phyloP scores from a whole-genome alignment of 2,329 filamentous ascomycete genomes.

The Fusarium tjaetaba region DNA sequence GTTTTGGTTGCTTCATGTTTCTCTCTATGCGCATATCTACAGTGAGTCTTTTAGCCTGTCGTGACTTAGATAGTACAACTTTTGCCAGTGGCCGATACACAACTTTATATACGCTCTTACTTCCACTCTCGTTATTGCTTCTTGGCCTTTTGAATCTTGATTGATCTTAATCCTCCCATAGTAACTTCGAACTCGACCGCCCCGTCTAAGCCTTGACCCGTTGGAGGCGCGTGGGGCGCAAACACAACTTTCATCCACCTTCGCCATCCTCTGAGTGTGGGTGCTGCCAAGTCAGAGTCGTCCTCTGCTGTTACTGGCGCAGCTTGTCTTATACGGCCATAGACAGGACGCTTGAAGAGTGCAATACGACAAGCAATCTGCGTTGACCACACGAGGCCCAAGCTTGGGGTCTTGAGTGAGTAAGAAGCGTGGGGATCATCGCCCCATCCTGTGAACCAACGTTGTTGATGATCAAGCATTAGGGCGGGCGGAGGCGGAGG shows the following conservation, averaged over 20 bases:
- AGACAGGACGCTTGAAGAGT: conserved; percentile 75
- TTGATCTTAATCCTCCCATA: conserved; percentile 66
- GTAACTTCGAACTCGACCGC: conserved; percentile 80
- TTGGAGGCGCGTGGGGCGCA: conserved; percentile 75
- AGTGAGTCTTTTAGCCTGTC: not conserved
- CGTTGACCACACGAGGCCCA: conserved; percentile 91
- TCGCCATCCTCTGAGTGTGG: conserved; percentile 69
- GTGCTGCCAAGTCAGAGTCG: conserved; percentile 54
- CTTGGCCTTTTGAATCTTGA: conserved; percentile 28
- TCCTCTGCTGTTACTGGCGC: conserved; percentile 51
- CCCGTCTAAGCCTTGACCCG: conserved; percentile 57
- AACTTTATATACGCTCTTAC: not conserved
- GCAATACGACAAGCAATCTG: conserved; percentile 87
- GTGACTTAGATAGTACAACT: not conserved
- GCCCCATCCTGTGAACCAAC: conserved; percentile 96
- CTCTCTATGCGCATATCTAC: not conserved
- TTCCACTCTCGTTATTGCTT: not conserved
- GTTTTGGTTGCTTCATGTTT: conserved; percentile 4
- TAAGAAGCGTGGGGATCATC: conserved; percentile 65
- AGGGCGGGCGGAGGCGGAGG: conserved; percentile 63
- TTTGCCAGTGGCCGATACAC: not conserved
- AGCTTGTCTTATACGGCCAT: conserved; percentile 51
- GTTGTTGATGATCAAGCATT: conserved; percentile 86
- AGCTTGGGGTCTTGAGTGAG: conserved; percentile 80
- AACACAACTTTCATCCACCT: conserved; percentile 92